phyloP scores from a whole-genome alignment of 2,329 filamentous ascomycete genomes.

The Coniochaeta ligniaria region DNA sequence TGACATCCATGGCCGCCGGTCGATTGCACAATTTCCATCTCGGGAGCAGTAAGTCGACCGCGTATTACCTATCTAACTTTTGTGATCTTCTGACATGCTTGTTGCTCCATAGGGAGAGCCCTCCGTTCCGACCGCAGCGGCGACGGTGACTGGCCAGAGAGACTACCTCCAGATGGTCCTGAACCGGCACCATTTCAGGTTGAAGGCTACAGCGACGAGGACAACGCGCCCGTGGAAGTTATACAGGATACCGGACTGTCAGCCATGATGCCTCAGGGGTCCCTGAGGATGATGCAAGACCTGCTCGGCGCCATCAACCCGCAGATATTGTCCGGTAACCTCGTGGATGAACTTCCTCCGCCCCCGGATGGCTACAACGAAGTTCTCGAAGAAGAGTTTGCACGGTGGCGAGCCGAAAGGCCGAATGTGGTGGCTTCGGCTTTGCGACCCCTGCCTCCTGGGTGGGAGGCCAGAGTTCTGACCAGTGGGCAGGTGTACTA shows the following conservation, averaged over 20 bases:
- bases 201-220: neutral
- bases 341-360: neutral
- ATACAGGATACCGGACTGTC: neutral
- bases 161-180: neutral
- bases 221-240: neutral
- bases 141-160: neutral
- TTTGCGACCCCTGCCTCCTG: neutral
- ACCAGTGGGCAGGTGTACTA: neutral
- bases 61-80: too few relatives aligned
- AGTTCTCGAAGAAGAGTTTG: neutral
- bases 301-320: neutral
- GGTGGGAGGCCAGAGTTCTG: neutral
- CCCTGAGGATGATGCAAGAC: neutral
- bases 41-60: too few relatives aligned
- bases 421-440: neutral
- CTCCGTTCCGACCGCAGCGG: neutral
- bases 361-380: neutral
- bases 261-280: neutral
- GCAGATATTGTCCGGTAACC: neutral
- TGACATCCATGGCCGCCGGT: neutral
- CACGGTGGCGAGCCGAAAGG: neutral
- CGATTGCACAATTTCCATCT: neutral
- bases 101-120: too few relatives aligned
- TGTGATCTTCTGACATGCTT: too few relatives aligned
- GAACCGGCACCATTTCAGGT: neutral